A percentile compares a stretch with the other conserved stretches of the same genome.
These are phyloP conservation scores for Arthrocladium fulminans DNA, from an alignment of 2,329 filamentous ascomycete genomes.

Conservation along the genomic window DNA sequence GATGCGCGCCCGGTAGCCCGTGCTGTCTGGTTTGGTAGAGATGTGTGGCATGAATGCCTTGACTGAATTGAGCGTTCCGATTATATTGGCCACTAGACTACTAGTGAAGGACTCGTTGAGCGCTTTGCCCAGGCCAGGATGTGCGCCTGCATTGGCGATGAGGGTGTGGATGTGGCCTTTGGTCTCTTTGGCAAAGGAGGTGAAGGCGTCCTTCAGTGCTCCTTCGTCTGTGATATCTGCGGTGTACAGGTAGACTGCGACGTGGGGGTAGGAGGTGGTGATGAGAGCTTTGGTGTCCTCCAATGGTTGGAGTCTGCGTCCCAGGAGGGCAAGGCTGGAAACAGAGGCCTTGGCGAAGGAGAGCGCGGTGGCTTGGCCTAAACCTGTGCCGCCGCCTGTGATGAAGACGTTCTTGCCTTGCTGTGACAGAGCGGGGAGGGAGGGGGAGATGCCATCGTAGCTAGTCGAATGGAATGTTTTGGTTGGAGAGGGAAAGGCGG, in stretches of 20 bases:
- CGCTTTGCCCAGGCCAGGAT: conserved; percentile 8
- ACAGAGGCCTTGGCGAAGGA: conserved; percentile 34
- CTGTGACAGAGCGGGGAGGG: conserved; percentile 25
- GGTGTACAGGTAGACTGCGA: conserved; percentile 26
- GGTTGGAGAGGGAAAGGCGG: conserved; percentile 18
- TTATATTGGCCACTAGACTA: conserved; percentile 14
- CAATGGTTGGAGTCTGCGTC: conserved; percentile 29
- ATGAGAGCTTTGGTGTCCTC: conserved; percentile 22
- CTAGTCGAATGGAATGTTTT: conserved; percentile 28
- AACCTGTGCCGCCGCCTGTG: conserved; percentile 25
- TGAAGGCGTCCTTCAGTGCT: conserved; percentile 18
- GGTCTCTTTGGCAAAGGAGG: conserved; percentile 15
- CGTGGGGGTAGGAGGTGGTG: conserved; percentile 18
- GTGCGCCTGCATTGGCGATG: conserved; percentile 22
- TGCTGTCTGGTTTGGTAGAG: conserved; percentile 5
- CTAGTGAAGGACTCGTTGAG: conserved; percentile 17
- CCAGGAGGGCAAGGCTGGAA: conserved; percentile 32
- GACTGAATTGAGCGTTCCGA: conserved; percentile 9
- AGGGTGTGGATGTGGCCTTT: conserved; percentile 21
- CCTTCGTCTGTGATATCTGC: conserved; percentile 26
- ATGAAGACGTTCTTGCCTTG: conserved; percentile 27
- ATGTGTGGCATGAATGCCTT: conserved; percentile 11
- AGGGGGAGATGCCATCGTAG: conserved; percentile 35
- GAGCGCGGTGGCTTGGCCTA: conserved; percentile 24
- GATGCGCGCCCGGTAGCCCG: conserved; percentile 2